These are phyloP conservation scores for Neopestalotiopsis sp. DNA, from an alignment of 2,329 filamentous ascomycete genomes.

Conservation along the genomic window DNA sequence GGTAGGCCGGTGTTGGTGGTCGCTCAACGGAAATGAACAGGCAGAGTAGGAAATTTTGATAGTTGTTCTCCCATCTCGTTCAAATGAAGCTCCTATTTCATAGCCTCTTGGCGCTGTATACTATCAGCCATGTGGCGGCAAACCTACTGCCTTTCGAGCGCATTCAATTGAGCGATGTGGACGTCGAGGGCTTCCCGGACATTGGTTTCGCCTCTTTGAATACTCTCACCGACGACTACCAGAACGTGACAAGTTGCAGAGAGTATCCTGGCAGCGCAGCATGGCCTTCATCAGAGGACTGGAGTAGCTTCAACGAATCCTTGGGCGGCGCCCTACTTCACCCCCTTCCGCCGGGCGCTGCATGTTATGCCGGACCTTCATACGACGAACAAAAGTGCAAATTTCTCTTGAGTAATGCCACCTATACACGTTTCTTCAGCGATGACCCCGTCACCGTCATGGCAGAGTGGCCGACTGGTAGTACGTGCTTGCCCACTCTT, in stretches of 20 bases:
- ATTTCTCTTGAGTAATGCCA: constrained; percentile 35
- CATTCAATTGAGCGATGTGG: background rate
- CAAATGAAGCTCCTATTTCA: background rate
- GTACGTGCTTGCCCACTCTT: constrained; percentile 39
- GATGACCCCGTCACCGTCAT: constrained; percentile 39
- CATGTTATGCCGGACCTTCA: constrained; percentile 37
- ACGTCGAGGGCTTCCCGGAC: background rate
- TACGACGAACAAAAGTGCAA: constrained; percentile 35
- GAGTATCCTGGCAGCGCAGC: constrained; percentile 29
- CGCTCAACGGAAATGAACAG: too few relatives aligned
- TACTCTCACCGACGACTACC: background rate
- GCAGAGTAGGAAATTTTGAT: too few relatives aligned
- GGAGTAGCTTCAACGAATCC: constrained; percentile 36
- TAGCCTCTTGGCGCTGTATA: background rate
- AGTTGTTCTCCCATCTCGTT: too few relatives aligned
- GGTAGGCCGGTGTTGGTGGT: too few relatives aligned
- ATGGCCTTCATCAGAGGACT: constrained; percentile 38
- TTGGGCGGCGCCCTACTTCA: constrained; percentile 38
- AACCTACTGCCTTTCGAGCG: background rate
- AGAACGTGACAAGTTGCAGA: background rate
- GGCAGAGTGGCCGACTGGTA: constrained; percentile 41
- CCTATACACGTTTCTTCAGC: constrained; percentile 36
- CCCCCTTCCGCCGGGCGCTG: constrained; percentile 37
- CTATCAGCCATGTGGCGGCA: background rate
- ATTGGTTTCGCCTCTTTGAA: background rate